Evolutionary conservation across 345 rosid genomes (phyloP).

Genomic region (Aquilaria yunnanensis): DNA sequence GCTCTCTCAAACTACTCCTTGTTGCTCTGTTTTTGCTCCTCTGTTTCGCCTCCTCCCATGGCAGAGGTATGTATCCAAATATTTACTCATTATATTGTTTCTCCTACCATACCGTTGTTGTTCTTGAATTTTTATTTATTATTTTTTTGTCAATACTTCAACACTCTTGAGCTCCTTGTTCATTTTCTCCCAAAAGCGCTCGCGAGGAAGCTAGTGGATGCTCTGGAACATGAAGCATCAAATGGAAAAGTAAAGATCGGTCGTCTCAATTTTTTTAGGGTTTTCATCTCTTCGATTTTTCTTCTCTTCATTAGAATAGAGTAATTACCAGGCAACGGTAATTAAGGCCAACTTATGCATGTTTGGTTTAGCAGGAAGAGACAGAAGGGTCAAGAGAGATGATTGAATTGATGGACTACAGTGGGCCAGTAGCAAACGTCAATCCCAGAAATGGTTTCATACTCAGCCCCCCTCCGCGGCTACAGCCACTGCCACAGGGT

Average conservation of each 20-base stretch:
- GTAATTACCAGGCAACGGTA: no score
- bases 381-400: conserved; percentile 25
- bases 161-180: no score
- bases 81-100: neutral
- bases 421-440: conserved; percentile 36
- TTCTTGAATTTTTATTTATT: neutral
- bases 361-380: conserved; percentile 26
- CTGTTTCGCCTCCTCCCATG: conserved; percentile 24
- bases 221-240: no score
- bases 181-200: no score
- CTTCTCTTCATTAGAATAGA: no score
- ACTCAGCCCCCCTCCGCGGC: conserved; percentile 31
- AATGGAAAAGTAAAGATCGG: neutral
- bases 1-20: conserved; percentile 18
- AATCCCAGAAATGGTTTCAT: conserved; percentile 40
- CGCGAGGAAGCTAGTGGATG: no score
- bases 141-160: neutral
- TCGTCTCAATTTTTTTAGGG: neutral
- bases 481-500: no score
- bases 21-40: conserved; percentile 26
- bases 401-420: conserved; percentile 40
- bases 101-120: neutral
- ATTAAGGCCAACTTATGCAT: neutral
- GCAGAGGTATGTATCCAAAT: conserved; percentile 9
- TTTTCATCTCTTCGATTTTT: no score